Base-by-base conservation (phyloP, 371 early-diverging fungal species). In the Apophysomyces variabilis region DNA sequence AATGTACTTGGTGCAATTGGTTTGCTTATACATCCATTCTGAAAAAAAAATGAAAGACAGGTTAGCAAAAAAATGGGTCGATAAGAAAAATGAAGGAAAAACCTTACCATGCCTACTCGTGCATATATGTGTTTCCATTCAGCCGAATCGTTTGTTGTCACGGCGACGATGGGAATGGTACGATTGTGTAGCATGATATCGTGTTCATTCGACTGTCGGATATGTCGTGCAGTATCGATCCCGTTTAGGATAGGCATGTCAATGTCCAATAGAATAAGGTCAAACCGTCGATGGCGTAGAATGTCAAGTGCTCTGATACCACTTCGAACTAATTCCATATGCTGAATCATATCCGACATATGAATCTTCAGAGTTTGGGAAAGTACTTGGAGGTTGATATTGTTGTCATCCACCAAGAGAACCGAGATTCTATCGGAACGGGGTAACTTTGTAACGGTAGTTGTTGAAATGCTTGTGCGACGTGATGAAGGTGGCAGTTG, bases 171-270 rank as follows among this genome's bases (percentile, higher is more conserved):
- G 35, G 89, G 89, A 18, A 84, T 74, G 7, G 60, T 73, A 50
- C 79, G 75, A 71, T 89, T 89, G 58, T 72, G 75, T n/a, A 69
- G 64, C 45, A 86, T 66, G 37, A 88, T 77, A 56, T 75, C 72
- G 58, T 75, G 68, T 50, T 82, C 78, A 7, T 72, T 61, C 36
- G 38, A 74, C 4, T 64, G 70, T 59, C 77, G 75, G 21, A 82
- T 79, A 60, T 71, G 77, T 35, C 70, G 68, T 13, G 85, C 78
- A 47, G 87, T 85, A 60, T 85, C 83, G 58, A 87, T 71, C 8
- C 89, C 89, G 36, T 75, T 82, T 36, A 87, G 66, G 7, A 67
- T 67, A 4, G 89, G 89, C 89, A 89, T 89, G 60, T 89, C 87
- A 73, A 89, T 89, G 59, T 89, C 89, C 73, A 87, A 75, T 50